These are phyloP conservation scores for Albugo laibachii DNA, from an alignment of 352 stramenopile species.

Conservation along the genomic window DNA sequence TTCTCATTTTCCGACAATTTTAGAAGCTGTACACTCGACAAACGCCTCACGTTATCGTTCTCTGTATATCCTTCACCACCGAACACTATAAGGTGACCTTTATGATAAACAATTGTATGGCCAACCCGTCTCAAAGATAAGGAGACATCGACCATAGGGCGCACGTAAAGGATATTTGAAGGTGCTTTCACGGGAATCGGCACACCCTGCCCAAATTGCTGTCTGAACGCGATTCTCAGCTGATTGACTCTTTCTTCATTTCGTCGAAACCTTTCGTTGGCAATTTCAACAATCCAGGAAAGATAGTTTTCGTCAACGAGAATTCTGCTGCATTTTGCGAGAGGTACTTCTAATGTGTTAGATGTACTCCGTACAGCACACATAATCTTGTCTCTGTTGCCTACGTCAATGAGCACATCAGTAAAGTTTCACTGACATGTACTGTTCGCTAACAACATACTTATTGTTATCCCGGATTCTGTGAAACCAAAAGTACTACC, in stretches of 20 bases:
- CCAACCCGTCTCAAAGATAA: constrained; percentile 28
- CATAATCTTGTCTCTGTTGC: constrained; percentile 67
- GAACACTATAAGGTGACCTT: constrained; percentile 31
- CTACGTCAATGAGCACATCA: constrained; percentile 1
- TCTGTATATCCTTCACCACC: constrained; percentile 39
- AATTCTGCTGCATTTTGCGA: constrained; percentile 29
- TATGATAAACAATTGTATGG: constrained; percentile 31
- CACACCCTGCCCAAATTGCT: not conserved
- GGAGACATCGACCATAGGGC: constrained; percentile 2
- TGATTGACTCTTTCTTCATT: constrained; percentile 57
- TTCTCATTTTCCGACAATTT: constrained; percentile 9
- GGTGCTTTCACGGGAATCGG: not conserved
- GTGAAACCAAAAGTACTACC: constrained; percentile 67
- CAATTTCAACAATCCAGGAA: constrained; percentile 45
- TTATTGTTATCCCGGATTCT: constrained; percentile 77
- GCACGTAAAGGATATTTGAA: not conserved
- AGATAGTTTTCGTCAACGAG: constrained; percentile 53
- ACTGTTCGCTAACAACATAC: not conserved
- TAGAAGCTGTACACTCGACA: constrained; percentile 29
- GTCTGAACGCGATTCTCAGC: constrained; percentile 31
- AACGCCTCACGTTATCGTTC: constrained; percentile 31
- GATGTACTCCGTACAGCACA: constrained; percentile 79
- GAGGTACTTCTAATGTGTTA: constrained; percentile 75
- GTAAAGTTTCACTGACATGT: not conserved
- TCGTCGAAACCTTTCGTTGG: constrained; percentile 72